Evolutionary conservation across 2,329 filamentous ascomycete species (phyloP), one percentile per base, ranked within the genome.

Genomic region (Escovopsis sp.): DNA sequence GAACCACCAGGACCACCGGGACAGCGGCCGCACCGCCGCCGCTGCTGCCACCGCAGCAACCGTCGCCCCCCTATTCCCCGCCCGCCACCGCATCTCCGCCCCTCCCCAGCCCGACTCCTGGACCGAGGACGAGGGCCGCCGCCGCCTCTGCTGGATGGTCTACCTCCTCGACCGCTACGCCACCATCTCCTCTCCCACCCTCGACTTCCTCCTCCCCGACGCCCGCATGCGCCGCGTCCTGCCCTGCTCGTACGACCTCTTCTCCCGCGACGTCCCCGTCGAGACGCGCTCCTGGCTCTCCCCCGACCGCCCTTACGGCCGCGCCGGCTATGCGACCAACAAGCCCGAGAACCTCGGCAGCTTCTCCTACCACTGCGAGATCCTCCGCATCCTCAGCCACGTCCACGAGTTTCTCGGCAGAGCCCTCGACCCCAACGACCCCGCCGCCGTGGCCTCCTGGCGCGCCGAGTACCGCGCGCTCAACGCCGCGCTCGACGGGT

Each of bases 351-450:
- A 63, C 23, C 49, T 63, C 0, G 61, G 60, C 9, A 63, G 58
- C 36, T 63, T 63, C 37, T 60, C 61, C 0, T 61, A 63, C 12
- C 61, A 63, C 35, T 63, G 61, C 42, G 56, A 63, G 35, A 59
- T 63, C n/a, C 43, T 62, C 9, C 49, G 56, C 2, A 62, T 62
- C 13, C 42, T 63, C 2, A 61, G 57, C 41, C 54, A 52, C n/a
- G 54, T 63, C 2, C 60, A 63, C 42, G 51, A 56, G 28, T 63
- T 63, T 35, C 50, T 63, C 23, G 58, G 58, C 32, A 50, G 43
- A 0, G 57, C 60, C 1, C 40, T 63, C 31, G 58, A 63, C 35
- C 49, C 61, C 2, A 54, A 55, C 1, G 60, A 55, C 0, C 45
- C 57, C 1, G 35, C 48, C 2, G 59, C 57, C 13, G 58, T 62